phyloP scores from a whole-genome alignment of 1,139 yeast genomes.

The Candida sp. region DNA sequence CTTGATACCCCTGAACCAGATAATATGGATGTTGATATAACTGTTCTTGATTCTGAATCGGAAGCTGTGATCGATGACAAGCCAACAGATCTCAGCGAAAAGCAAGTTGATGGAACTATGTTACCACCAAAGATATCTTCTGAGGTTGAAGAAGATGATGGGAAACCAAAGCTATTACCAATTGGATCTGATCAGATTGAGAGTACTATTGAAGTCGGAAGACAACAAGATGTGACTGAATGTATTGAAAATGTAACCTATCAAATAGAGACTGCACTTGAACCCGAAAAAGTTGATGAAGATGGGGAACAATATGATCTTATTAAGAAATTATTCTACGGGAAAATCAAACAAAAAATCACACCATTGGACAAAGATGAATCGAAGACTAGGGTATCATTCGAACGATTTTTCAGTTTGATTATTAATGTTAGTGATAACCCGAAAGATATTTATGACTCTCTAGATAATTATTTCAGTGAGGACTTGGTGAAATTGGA shows the following conservation, averaged over 20 bases:
- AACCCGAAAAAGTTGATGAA: slow-evolving; percentile 59
- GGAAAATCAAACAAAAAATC: slow-evolving; percentile 49
- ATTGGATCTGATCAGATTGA: slow-evolving; percentile 65
- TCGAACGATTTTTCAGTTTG: slow-evolving; percentile 76
- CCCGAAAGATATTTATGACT: slow-evolving; percentile 86
- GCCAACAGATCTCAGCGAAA: neutral
- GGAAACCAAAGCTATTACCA: slow-evolving; percentile 17
- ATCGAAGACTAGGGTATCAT: slow-evolving; percentile 53
- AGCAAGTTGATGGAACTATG: slow-evolving; percentile 4
- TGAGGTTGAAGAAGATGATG: slow-evolving; percentile 7
- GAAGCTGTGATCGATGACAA: slow-evolving; percentile 6
- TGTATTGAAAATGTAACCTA: slow-evolving; percentile 94
- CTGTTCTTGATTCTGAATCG: neutral
- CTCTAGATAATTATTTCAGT: slow-evolving; percentile 80
- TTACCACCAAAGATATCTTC: too few relatives aligned
- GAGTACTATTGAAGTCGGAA: slow-evolving; percentile 73
- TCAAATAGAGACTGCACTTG: slow-evolving; percentile 87
- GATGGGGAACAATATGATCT: slow-evolving; percentile 84
- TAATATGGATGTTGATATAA: neutral
- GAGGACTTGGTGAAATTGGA: slow-evolving; percentile 71
- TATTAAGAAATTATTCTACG: slow-evolving; percentile 77
- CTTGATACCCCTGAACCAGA: slow-evolving; percentile 11
- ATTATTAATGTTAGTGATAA: slow-evolving; percentile 85
- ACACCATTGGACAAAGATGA: slow-evolving; percentile 23
- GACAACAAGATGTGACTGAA: slow-evolving; percentile 97